Evolutionary conservation across 2,329 filamentous ascomycete species (phyloP), one percentile per base, ranked within the genome.

Genomic region (Fusarium lyarnte): DNA sequence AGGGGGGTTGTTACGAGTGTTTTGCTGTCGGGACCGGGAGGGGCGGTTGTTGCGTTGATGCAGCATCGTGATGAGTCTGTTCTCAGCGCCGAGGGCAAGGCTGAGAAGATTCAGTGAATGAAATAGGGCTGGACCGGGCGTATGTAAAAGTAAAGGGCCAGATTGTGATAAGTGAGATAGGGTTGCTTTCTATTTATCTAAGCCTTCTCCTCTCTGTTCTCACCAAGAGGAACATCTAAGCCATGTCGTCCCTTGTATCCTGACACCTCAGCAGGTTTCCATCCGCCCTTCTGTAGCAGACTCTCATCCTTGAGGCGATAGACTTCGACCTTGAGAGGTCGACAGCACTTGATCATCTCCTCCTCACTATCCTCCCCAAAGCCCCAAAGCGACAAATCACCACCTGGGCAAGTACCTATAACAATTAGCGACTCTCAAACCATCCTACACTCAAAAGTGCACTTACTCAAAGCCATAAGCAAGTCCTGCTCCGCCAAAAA

Each of bases 401-500:
- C 94, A 4, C 93, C 93, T 0, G 93, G 93, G 78, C 93, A 96
- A 0, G 93, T 93, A 67, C 86, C 85, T 87, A 17, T 41, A 5
- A 33, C 3, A 8, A 14, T 78, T 25, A 77, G 73, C 36, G 54
- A 51, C 19, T 13, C n/a, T 11, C 4, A 14, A 6, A 9, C 3
- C 3, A n/a, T 2, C 2, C 6, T 19, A 7, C 4, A 35, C 6
- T 9, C 0, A 5, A 8, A 9, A 2, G 2, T 13, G 17, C 1
- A 80, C 84, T 64, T 76, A 87, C 87, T 89, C 72, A 89, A 55
- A 0, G 86, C 87, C 82, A 88, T 87, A 39, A 96, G 81, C 14
- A 95, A 81, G 78, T 95, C 92, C 76, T 93, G 89, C 84, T 96
- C 94, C 0, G 93, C 93, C 67, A 96, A 89, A 78, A 96, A 94